Conservation (phyloP, 441 rosid genomes). For the Bocquillonia castaneifolia region DNA sequence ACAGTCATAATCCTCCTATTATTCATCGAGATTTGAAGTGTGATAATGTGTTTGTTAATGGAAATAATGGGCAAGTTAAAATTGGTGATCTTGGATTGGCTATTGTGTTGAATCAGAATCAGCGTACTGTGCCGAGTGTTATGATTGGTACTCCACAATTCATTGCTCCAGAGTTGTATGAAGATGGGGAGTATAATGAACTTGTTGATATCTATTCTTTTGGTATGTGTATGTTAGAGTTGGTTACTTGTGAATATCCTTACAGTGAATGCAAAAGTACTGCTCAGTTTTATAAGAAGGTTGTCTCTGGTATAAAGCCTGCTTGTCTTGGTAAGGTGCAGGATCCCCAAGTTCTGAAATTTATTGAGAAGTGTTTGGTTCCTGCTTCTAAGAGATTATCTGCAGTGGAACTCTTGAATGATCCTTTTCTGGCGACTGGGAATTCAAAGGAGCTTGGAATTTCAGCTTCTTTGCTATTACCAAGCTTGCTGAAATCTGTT, state of each 20-base stretch:
- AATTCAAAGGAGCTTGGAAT: conserved; percentile 31
- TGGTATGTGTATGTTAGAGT: conserved; percentile 73
- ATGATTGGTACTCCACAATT: conserved; percentile 78
- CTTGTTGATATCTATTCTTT: conserved; percentile 73
- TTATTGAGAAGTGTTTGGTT: conserved; percentile 69
- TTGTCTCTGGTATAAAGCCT: conserved; percentile 61
- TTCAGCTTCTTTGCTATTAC: conserved; percentile 27
- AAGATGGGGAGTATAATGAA: conserved; percentile 72
- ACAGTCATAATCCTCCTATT: conserved; percentile 54
- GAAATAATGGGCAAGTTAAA: conserved; percentile 68
- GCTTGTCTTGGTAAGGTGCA: conserved; percentile 58
- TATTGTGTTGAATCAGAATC: conserved; percentile 65
- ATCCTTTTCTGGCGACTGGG: conserved; percentile 52
- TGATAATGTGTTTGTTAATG: conserved; percentile 68
- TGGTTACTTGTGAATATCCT: conserved; percentile 73
- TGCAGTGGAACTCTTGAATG: conserved; percentile 59
- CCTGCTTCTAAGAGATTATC: conserved; percentile 57
- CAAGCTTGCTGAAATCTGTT: no score
- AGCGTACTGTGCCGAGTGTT: conserved; percentile 66
- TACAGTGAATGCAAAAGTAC: conserved; percentile 64
- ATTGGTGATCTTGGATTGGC: conserved; percentile 85
- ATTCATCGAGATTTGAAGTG: conserved; percentile 73
- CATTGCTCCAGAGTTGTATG: conserved; percentile 81
- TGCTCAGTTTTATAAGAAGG: conserved; percentile 75
- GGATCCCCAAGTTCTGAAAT: conserved; percentile 54